A percentile compares a stretch with the other conserved stretches of the same genome.
These are phyloP conservation scores for Ustilago xerochloae DNA, from an alignment of 1,284 basidiomycete genomes.

Conservation along the genomic window DNA sequence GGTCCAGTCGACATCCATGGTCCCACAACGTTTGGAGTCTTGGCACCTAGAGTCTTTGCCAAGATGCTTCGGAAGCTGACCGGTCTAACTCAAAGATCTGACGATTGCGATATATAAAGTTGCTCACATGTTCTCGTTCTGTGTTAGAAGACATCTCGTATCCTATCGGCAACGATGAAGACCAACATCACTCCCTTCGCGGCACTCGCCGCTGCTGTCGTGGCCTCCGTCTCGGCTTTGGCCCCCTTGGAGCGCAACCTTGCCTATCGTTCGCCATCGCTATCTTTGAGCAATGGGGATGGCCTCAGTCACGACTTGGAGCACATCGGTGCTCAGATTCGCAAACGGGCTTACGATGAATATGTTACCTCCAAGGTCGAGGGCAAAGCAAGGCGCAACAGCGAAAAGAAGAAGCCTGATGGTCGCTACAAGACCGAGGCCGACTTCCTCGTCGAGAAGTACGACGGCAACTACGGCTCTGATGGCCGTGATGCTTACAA, in stretches of 20 bases:
- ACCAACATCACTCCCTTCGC: conserved; percentile 20
- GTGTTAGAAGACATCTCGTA: neutral
- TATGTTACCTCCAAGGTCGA: conserved; percentile 35
- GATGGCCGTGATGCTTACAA: conserved; percentile 51
- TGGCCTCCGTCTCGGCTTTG: conserved; percentile 39
- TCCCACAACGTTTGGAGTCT: neutral
- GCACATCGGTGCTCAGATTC: conserved; percentile 31
- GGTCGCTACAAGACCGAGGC: conserved; percentile 34
- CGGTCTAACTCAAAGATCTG: neutral
- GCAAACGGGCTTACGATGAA: conserved; percentile 41
- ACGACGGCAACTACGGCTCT: conserved; percentile 36
- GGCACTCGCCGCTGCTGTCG: conserved; percentile 28
- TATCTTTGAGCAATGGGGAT: conserved; percentile 32
- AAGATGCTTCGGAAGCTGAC: neutral
- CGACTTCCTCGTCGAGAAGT: conserved; percentile 51
- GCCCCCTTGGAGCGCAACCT: conserved; percentile 53
- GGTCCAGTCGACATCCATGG: too few species aligned
- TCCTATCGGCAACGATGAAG: conserved; percentile 20
- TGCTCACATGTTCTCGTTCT: neutral
- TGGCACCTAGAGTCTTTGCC: neutral
- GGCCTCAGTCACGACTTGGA: conserved; percentile 48
- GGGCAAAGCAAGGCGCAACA: conserved; percentile 41
- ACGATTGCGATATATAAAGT: neutral
- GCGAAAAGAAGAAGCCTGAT: conserved; percentile 11
- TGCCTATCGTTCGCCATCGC: conserved; percentile 54